A percentile compares a stretch with the other conserved stretches of the same genome.
phyloP scores from a whole-genome alignment of 2,329 filamentous ascomycete species.

The Gaeumannomyces sp. region DNA sequence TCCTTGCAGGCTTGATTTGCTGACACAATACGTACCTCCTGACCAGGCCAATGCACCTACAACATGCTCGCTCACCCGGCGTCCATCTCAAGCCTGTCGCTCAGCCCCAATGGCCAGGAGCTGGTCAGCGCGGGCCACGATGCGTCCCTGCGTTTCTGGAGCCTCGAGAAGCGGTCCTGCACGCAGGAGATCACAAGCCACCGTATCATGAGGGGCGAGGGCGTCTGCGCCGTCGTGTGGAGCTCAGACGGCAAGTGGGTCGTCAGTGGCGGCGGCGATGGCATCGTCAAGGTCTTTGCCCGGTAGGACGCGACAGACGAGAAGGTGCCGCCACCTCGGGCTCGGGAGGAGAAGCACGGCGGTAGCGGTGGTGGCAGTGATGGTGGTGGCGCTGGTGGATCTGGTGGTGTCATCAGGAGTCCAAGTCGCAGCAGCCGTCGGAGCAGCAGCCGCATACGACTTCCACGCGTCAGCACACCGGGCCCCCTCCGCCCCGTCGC shows the following conservation, averaged over 20 bases:
- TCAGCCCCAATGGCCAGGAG: slow-evolving; percentile 89
- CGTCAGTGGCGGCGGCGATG: slow-evolving; percentile 89
- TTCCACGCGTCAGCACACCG: background rate
- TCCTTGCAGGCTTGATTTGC: background rate
- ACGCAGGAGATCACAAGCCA: slow-evolving; percentile 93
- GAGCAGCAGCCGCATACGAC: background rate
- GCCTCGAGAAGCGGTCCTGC: slow-evolving; percentile 88
- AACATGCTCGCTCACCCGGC: slow-evolving; percentile 96
- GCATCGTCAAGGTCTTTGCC: slow-evolving; percentile 87
- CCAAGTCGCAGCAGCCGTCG: background rate
- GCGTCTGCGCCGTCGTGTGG: slow-evolving; percentile 91
- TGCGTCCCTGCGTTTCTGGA: slow-evolving; percentile 94
- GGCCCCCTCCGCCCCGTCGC: too few relatives aligned
- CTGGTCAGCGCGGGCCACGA: slow-evolving; percentile 95
- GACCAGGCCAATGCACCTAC: slow-evolving; percentile 95
- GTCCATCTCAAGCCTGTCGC: slow-evolving; percentile 82
- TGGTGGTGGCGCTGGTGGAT: background rate
- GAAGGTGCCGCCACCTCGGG: background rate
- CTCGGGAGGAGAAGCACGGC: background rate
- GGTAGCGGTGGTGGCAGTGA: background rate
- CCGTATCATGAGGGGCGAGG: slow-evolving; percentile 90
- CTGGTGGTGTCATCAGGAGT: background rate
- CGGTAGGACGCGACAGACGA: slow-evolving; percentile 30
- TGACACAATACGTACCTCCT: slow-evolving; percentile 11
- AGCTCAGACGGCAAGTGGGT: slow-evolving; percentile 93